Percentiles rank a stretch among this genome's conserved stretches.
Evolutionary conservation across 257 asterid species (phyloP).

Genomic region (Scutellaria minor): DNA sequence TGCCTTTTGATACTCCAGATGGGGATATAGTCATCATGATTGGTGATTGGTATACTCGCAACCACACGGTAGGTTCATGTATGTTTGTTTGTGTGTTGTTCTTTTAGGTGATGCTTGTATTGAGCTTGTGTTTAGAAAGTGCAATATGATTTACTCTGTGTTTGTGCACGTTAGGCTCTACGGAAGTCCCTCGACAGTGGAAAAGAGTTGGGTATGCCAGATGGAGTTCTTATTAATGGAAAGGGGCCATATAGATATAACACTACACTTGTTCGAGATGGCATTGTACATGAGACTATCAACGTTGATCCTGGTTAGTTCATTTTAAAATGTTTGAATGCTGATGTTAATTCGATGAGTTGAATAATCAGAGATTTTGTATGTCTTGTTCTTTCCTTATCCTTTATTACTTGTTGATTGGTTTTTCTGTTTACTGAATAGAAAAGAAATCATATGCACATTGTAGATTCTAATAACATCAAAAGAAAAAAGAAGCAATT

Average conservation of each 20-base stretch:
- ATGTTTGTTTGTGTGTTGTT: neutral
- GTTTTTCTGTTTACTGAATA: too few relatives aligned
- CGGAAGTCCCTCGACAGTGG: neutral
- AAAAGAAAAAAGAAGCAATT: too few relatives aligned
- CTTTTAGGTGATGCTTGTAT: neutral
- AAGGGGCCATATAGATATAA: conserved; percentile 15
- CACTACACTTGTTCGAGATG: neutral
- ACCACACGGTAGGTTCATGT: conserved; percentile 4
- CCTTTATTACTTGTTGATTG: too few relatives aligned
- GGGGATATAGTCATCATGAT: conserved; percentile 1
- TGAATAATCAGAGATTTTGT: too few relatives aligned
- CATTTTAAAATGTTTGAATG: neutral
- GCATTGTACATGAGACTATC: conserved; percentile 1
- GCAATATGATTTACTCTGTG: neutral
- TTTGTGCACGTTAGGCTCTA: neutral
- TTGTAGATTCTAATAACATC: too few relatives aligned
- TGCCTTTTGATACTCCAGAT: conserved; percentile 11
- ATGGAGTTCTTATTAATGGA: conserved; percentile 9
- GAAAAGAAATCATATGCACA: too few relatives aligned
- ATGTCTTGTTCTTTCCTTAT: too few relatives aligned
- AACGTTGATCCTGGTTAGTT: conserved; percentile 15
- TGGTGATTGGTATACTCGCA: conserved; percentile 20
- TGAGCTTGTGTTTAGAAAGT: neutral
- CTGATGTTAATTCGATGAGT: neutral
- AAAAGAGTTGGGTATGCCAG: neutral